These are phyloP conservation scores for Coprinopsis cinerea DNA, from an alignment of 768 basidiomycete genomes.

Conservation along the genomic window DNA sequence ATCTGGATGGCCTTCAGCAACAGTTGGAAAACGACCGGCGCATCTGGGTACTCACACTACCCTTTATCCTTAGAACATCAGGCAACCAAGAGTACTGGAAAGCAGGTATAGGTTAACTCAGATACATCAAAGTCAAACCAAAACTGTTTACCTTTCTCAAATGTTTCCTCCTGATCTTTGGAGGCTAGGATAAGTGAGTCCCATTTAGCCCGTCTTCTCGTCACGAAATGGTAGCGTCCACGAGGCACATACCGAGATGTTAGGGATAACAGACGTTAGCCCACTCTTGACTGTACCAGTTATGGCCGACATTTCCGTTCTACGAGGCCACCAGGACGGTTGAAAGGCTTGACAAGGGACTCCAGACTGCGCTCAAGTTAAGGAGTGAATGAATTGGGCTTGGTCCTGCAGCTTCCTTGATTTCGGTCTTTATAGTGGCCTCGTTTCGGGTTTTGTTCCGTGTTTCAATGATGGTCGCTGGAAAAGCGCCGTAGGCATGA, in stretches of 20 bases:
- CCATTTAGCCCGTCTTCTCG: constrained; percentile 2
- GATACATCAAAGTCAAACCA: not conserved
- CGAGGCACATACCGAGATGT: constrained; percentile 18
- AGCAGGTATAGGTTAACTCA: not conserved
- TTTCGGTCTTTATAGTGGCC: too few relatives aligned
- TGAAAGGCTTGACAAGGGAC: too few relatives aligned
- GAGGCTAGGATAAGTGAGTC: constrained; percentile 19
- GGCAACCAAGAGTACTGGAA: constrained; percentile 82
- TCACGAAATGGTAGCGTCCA: not conserved
- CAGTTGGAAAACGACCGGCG: not conserved
- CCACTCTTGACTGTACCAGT: constrained; percentile 24
- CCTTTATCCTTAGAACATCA: constrained; percentile 79
- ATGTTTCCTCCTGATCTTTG: constrained; percentile 44
- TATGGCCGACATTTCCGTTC: not conserved
- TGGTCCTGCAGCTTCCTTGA: too few relatives aligned
- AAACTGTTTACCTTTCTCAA: constrained; percentile 40
- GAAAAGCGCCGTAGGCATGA: too few relatives aligned
- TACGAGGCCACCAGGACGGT: not conserved
- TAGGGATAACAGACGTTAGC: constrained; percentile 24
- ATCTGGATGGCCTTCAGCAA: constrained; percentile 38
- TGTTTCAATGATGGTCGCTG: not conserved
- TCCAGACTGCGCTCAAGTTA: too few relatives aligned
- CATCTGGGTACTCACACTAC: constrained; percentile 52
- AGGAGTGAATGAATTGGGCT: too few relatives aligned
- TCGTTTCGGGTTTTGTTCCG: not conserved